A percentile compares a stretch with the other conserved stretches of the same genome.
These are phyloP conservation scores for Lecanicillium sp. DNA, from an alignment of 2,329 filamentous ascomycete genomes.

Conservation along the genomic window DNA sequence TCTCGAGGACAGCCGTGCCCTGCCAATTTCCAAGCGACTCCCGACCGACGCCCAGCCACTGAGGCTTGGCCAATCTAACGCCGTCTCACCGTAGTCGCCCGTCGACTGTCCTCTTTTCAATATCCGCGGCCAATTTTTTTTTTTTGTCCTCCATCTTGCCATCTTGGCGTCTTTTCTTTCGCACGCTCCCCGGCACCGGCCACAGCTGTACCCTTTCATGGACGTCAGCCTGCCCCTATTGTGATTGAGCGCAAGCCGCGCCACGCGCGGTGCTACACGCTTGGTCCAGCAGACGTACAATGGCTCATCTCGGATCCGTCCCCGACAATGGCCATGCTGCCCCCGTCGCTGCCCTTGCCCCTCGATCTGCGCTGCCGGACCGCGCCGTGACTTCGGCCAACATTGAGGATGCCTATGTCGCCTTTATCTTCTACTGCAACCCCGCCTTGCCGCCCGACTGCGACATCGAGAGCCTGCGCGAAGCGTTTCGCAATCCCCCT, in stretches of 20 bases:
- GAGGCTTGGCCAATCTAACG: too few species aligned
- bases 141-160: background rate
- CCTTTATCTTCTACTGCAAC: slow-evolving; percentile 88
- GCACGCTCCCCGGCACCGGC: too few species aligned
- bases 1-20: too few species aligned
- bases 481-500: slow-evolving; percentile 72
- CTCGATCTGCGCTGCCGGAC: slow-evolving; percentile 49
- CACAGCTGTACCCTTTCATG: background rate
- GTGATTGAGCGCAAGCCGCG: slow-evolving; percentile 6
- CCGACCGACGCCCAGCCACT: background rate
- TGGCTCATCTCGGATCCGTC: background rate
- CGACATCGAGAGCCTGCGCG: slow-evolving; percentile 65
- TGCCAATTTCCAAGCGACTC: too few species aligned
- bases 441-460: slow-evolving; percentile 62
- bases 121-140: background rate
- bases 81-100: too few species aligned
- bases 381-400: slow-evolving; percentile 61
- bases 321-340: background rate
- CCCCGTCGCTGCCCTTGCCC: background rate
- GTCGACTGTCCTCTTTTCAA: background rate
- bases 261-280: background rate
- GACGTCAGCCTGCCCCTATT: background rate
- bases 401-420: slow-evolving; percentile 76
- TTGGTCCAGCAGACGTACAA: background rate
- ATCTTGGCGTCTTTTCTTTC: background rate